A percentile compares a stretch with the other conserved stretches of the same genome.
These are phyloP conservation scores for Pseudogymnoascus sp. DNA, from an alignment of 2,329 filamentous ascomycete genomes.

Conservation along the genomic window DNA sequence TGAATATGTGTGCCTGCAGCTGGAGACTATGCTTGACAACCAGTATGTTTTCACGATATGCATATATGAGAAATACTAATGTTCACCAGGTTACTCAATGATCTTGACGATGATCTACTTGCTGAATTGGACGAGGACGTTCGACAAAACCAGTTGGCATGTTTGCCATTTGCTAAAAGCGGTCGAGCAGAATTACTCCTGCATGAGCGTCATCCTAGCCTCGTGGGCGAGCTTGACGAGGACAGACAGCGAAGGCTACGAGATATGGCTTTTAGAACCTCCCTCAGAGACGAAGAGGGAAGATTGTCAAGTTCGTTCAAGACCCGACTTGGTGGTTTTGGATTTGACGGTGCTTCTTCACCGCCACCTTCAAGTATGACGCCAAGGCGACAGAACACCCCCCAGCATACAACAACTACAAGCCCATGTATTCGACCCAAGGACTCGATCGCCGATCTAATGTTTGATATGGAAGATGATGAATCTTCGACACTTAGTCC, in stretches of 20 bases:
- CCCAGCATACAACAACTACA: slow-evolving; percentile 48
- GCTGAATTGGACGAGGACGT: slow-evolving; percentile 72
- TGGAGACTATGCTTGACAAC: slow-evolving; percentile 89
- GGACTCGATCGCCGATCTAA: slow-evolving; percentile 64
- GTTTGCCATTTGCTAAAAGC: slow-evolving; percentile 68
- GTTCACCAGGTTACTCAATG: slow-evolving; percentile 52
- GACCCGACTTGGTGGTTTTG: slow-evolving; percentile 51
- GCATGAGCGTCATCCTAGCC: slow-evolving; percentile 38
- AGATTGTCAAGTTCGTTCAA: slow-evolving; percentile 53
- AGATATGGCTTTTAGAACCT: slow-evolving; percentile 62
- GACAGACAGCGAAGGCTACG: slow-evolving; percentile 62
- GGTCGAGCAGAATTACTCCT: slow-evolving; percentile 60
- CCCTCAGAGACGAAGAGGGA: slow-evolving; percentile 55
- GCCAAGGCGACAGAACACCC: slow-evolving; percentile 38
- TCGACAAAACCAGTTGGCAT: slow-evolving; percentile 70
- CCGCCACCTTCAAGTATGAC: slow-evolving; percentile 29
- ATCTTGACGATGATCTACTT: slow-evolving; percentile 77
- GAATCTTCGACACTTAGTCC: slow-evolving; percentile 15
- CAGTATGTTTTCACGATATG: slow-evolving; percentile 37
- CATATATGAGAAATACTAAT: slow-evolving; percentile 17
- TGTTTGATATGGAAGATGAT: slow-evolving; percentile 85
- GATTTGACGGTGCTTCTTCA: slow-evolving; percentile 50
- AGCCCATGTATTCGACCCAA: slow-evolving; percentile 62
- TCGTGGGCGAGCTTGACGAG: slow-evolving; percentile 54
- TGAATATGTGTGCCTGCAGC: slow-evolving; percentile 84